Conservation (phyloP, 2,329 filamentous ascomycete genomes). For the Alternaria gansuensis region DNA sequence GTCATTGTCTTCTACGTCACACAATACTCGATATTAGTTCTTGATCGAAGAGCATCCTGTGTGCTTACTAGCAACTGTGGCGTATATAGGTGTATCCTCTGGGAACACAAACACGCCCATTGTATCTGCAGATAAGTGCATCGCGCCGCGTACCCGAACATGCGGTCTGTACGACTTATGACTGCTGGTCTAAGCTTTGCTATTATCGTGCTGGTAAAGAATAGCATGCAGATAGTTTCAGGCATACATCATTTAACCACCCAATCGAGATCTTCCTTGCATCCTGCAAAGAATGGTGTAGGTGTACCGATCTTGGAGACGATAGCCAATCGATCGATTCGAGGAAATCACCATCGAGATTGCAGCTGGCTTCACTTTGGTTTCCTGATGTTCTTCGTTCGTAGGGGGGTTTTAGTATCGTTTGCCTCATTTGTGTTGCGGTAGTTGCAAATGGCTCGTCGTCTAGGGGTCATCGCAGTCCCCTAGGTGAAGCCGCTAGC, state of each 20-base stretch:
- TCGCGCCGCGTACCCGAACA: constrained; percentile 34
- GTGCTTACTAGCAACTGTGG: constrained; percentile 30
- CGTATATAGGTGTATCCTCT: constrained; percentile 35
- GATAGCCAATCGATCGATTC: neutral
- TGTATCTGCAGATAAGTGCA: constrained; percentile 20
- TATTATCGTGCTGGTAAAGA: constrained; percentile 12
- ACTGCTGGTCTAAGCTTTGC: constrained; percentile 12
- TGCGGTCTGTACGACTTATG: constrained; percentile 33
- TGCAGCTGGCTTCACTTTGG: too few relatives aligned
- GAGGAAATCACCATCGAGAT: neutral
- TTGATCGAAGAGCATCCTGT: neutral
- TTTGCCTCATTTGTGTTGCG: too few relatives aligned
- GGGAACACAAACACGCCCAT: constrained; percentile 24
- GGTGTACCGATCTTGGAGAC: neutral
- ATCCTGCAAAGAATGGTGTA: neutral
- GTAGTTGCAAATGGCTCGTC: too few relatives aligned
- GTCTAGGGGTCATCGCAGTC: too few relatives aligned
- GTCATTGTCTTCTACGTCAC: neutral
- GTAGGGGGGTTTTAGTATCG: too few relatives aligned
- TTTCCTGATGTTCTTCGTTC: too few relatives aligned
- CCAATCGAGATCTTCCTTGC: neutral
- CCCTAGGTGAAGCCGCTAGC: too few relatives aligned
- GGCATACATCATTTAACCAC: constrained; percentile 1
- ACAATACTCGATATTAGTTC: neutral
- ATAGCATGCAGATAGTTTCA: constrained; percentile 25